Evolutionary conservation across 345 rosid species (phyloP), one percentile per base, ranked within the genome.

Genomic region (Reutealis trisperma): DNA sequence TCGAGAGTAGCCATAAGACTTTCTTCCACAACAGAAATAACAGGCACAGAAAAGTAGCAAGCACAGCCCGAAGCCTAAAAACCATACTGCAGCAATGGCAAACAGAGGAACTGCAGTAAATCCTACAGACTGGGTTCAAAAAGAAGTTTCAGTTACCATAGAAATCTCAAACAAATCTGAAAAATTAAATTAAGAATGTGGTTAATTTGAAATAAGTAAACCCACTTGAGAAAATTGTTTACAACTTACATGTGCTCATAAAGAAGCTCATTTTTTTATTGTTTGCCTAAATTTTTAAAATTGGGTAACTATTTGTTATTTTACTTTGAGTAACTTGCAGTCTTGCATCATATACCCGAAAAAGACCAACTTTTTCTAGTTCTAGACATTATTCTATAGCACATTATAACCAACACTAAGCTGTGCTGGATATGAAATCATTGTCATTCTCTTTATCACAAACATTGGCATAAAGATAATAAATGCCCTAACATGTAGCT

Each of bases 41-140:
- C 88, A 88, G 66, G 91, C 52, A 72, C 81, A 85, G 49, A 83
- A 74, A 60, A 89, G 77, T 62, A 88, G 75, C 64, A 93, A 79
- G 79, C 90, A 89, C 30, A 92, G 63, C 22, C 96, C 97, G 21
- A 96, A 96, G 30, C 89, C 90, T 30, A 91, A 71, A 80, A 92
- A 91, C 98, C 99, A 96, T 72, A 89, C 77, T 41, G 85, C 79
- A 12, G 97, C 88, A 73, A 88, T 79, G 67, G 76, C 82, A 83
- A 93, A 89, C 77, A 93, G 77, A 18, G 97, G 96, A 83, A 71
- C 88, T 75, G 96, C 98, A 32, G 97, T 92, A 76, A 80, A 92
- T n/a, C 92, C 85, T 77, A 85, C 99, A 76, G 99, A 93, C 98
- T 96, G 94, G 89, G 82, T 47, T 76, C 59, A 70, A 75, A 73